Base-by-base conservation (phyloP, 225 moss, liverwort and hornwort species). In the Asterella californica region DNA sequence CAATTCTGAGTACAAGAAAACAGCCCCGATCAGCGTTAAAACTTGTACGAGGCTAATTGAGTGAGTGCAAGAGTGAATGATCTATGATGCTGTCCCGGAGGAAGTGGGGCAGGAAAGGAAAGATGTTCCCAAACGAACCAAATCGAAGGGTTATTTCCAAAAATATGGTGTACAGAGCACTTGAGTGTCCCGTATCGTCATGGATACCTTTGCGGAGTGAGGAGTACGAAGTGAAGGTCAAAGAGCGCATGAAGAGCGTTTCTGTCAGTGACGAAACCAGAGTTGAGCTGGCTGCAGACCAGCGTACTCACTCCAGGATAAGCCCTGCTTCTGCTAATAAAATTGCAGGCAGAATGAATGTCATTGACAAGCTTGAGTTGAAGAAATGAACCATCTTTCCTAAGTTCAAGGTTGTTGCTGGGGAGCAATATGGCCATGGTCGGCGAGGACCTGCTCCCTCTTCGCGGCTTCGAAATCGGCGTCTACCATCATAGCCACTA, bases 401-500 rank as follows among this genome's bases (percentile, higher is more conserved):
- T 0, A 15, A 27, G 30, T 67, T 90, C 88, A 92, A 80, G 91
- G 93, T 53, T 93, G 93, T 63, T 90, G 91, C 79, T 88, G 91
- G 0, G 91, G 84, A 34, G 88, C 89, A 34, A 91, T 83, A 74
- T 84, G 90, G 11, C 93, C 90, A 45, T 88, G 88, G 53, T 93
- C 93, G 30, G 86, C 91, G 0, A 91, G 85, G 42, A 92, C 89
- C 88, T 94, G 92, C 87, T 91, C 90, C 1, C 92, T 87, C 82
- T 90, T 90, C 8, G 91, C 92, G 60, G 86, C 84, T 72, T 88
- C 90, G 80, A 94, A 54, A 67, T 94, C 91, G 21, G 81, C 74
- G 19, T 91, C 90, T 32, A 92, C 94, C 91, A 92, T 92, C 92
- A 94, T 92, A n/a, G 82, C 79, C 82, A 94, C 92, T 65, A 92